These are phyloP conservation scores for Amphibolis antarctica DNA, from an alignment of 106 monocot genomes.

Conservation along the genomic window DNA sequence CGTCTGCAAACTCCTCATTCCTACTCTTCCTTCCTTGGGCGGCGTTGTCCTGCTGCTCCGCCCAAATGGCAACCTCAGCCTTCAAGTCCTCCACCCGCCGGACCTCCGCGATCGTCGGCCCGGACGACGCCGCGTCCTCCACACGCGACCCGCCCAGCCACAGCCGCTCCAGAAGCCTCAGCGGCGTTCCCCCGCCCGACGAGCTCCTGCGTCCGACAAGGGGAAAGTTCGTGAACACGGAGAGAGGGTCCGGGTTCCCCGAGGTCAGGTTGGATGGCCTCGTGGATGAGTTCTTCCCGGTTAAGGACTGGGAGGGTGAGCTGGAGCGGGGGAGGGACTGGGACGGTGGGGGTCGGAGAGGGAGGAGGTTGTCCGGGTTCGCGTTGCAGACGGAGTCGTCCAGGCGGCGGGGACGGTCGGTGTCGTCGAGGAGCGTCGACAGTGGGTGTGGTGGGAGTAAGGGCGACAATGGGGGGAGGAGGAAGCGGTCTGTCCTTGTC, in stretches of 20 bases:
- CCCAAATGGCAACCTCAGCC: conserved; percentile 12
- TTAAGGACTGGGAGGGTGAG: conserved; percentile 4
- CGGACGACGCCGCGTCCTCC: neutral
- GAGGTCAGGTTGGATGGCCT: conserved; percentile 17
- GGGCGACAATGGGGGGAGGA: neutral
- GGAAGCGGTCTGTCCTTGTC: conserved; percentile 11
- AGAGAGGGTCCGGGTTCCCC: conserved; percentile 11
- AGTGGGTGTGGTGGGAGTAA: neutral
- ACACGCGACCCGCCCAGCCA: neutral
- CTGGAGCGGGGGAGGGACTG: conserved; percentile 4
- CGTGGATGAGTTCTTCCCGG: conserved; percentile 15
- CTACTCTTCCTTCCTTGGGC: too few relatives aligned
- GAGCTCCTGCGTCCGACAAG: neutral
- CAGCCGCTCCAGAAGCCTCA: conserved; percentile 10
- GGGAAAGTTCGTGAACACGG: conserved; percentile 12
- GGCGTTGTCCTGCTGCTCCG: too few relatives aligned
- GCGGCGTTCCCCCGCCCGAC: conserved; percentile 2
- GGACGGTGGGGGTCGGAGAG: neutral
- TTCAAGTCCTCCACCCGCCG: conserved; percentile 10
- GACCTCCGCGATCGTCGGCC: neutral
- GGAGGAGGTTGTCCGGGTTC: conserved; percentile 4
- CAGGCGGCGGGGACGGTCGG: conserved; percentile 20
- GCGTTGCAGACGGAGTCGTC: conserved; percentile 22
- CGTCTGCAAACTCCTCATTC: too few relatives aligned
- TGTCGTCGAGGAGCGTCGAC: conserved; percentile 4